phyloP scores from a whole-genome alignment of 805 yeast genomes.

The Blastobotrys terrestris region DNA sequence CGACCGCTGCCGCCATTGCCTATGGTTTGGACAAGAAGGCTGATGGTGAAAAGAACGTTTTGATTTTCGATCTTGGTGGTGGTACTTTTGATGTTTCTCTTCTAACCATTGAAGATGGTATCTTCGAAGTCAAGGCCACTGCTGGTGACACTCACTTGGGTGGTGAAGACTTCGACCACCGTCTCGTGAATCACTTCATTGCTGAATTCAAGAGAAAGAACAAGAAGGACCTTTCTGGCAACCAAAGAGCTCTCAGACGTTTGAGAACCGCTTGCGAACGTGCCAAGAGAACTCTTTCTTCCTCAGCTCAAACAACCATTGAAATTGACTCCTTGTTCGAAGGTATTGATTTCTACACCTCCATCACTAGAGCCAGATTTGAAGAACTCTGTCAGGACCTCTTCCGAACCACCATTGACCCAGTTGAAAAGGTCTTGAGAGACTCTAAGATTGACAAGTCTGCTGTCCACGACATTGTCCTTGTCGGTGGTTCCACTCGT shows the following conservation, averaged over 20 bases:
- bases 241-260: constrained; percentile 98
- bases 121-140: constrained; percentile 94
- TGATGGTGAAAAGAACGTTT: constrained; percentile 77
- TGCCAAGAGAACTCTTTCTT: constrained; percentile 97
- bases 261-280: constrained; percentile 98
- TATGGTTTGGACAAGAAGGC: constrained; percentile 75
- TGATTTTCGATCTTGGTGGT: constrained; percentile 92
- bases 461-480: constrained; percentile 82
- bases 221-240: constrained; percentile 86
- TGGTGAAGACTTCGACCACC: constrained; percentile 96
- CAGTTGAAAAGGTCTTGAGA: constrained; percentile 90
- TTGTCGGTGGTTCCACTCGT: constrained; percentile 99
- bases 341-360: constrained; percentile 94
- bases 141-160: constrained; percentile 87
- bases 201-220: constrained; percentile 96
- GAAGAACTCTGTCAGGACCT: constrained; percentile 93
- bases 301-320: constrained; percentile 89
- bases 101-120: constrained; percentile 90
- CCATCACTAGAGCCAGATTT: constrained; percentile 94
- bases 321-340: constrained; percentile 92
- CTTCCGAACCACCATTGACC: constrained; percentile 89
- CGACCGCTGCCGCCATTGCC: constrained; percentile 98
- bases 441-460: constrained; percentile 90
- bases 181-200: constrained; percentile 89
- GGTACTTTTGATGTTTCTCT: constrained; percentile 94